Evolutionary conservation across 768 basidiomycete genomes (phyloP), one percentile per base, ranked within the genome.

Genomic region (Kwoniella mangroviensis): DNA sequence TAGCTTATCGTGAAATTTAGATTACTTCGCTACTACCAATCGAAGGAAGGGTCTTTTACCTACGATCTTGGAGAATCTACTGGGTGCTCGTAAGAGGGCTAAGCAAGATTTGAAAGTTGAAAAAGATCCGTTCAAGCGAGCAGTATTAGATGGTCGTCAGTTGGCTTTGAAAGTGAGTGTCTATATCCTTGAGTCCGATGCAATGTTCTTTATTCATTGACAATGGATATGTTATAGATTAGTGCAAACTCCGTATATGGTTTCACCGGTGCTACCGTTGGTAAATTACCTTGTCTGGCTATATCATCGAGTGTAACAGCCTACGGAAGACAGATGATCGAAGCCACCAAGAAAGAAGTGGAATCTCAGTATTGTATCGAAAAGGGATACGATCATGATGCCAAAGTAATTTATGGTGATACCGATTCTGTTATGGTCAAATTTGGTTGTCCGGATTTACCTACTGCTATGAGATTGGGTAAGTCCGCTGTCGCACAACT

Each of bases 351-450:
- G 82, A 87, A 90, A 85, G 92, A 90, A 49, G 96, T 98, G 4
- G 95, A 98, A 82, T 87, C 89, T 0, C 89, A 93, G 75, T 98
- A 93, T 81, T 91, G 87, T 59, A 86, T 91, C 13, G 90, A 89
- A 13, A 97, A 98, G 77, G 94, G 94, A 0, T 90, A 91, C 78
- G 82, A 88, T 21, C 88, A 95, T 79, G 90, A 97, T 70, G 95
- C 97, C 2, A 89, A 93, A 77, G 92, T 99, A 80, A 93, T 99
- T 73, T 99, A 99, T 73, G 97, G 97, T 73, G 97, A 99, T 82
- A 98, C 97, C 2, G 97, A 99, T 85, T 99, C 97, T 0, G 95
- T 99, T 79, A 99, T 98, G 97, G 92, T 98, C 58, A 90, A 89
- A 74, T 99, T 99, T 71, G 97, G 97, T 4, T 93, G 93, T 54